A percentile compares a stretch with the other conserved stretches of the same genome.
phyloP scores from a whole-genome alignment of 129 eudicot species.

The Mikania micrantha region DNA sequence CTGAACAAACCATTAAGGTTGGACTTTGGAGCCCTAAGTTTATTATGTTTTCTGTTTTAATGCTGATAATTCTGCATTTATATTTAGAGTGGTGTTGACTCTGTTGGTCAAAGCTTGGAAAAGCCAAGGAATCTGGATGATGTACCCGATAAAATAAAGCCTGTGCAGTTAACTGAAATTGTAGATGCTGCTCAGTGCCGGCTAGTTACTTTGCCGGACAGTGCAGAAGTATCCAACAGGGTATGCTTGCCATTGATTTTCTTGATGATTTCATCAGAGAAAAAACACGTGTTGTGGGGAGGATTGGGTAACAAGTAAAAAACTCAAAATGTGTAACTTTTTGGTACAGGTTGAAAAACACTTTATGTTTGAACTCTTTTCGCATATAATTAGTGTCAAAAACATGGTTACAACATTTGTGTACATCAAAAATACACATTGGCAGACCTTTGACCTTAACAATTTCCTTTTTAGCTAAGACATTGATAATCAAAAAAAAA shows the following conservation, averaged over 20 bases:
- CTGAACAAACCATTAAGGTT: neutral
- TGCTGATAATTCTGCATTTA: slow-evolving; percentile 8
- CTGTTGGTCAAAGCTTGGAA: slow-evolving; percentile 52
- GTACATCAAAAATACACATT: neutral
- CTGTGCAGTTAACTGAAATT: slow-evolving; percentile 74
- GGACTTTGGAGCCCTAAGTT: neutral
- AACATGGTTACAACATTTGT: neutral
- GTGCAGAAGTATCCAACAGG: slow-evolving; percentile 55
- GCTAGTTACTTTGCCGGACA: slow-evolving; percentile 73
- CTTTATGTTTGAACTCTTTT: neutral
- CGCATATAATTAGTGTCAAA: neutral
- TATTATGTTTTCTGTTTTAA: neutral
- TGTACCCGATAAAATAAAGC: slow-evolving; percentile 50
- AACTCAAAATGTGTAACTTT: neutral
- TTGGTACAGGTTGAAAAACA: neutral
- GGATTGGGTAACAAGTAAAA: neutral
- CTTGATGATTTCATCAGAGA: slow-evolving; percentile 1
- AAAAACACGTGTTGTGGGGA: neutral
- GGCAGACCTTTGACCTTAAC: neutral
- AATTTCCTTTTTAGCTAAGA: neutral
- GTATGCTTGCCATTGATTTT: slow-evolving; percentile 25
- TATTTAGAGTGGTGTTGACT: slow-evolving; percentile 59
- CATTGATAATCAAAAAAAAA: too few species aligned
- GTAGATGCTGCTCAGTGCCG: slow-evolving; percentile 62
- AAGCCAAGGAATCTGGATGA: slow-evolving; percentile 60